Evolutionary conservation across 2,329 filamentous ascomycete species (phyloP), one percentile per base, ranked within the genome.

Genomic region (Ceratocystis eucalypticola): DNA sequence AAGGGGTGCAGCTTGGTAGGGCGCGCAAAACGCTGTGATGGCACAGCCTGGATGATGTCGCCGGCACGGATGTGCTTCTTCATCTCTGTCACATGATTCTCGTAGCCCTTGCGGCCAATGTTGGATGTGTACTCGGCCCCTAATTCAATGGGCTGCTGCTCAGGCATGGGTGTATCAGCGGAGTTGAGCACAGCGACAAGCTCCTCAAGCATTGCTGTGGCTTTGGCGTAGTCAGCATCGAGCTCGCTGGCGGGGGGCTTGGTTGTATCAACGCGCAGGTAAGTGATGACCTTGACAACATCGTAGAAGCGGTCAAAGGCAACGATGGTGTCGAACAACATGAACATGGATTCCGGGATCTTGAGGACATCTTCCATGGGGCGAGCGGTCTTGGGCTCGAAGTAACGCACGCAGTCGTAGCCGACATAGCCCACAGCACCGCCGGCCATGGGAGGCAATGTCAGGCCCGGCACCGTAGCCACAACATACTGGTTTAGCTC

Each of bases 11-110:
- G 80, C 66, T 84, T 86, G 2, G 94, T 99, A 15, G 92, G 92
- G 33, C 93, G 84, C 6, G 92, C 87, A 73, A 97, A 89, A 64
- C 94, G 86, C 77, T 99, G 94, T 53, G 91, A 96, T 1, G 94
- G 94, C 17, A 99, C 94, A 0, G 91, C 91, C 76, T 99, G 94
- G 77, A 99, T 97, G 74, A 99, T 97, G 79, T 97, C 91, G 71
- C 94, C 94, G 69, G 84, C 82, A 71, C 85, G 82, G 71, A 99
- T 97, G 79, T 97, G 93, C 76, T 91, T 82, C 80, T 97, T 97
- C 68, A 99, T 81, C 61, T 78, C 80, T 28, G 83, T 87, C 66
- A 99, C 94, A 74, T 97, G 93, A n/a, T 77, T 79, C 77, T 96
- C 91, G 77, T 99, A 99, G 46, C 94, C 94, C 57, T 82, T 80